A percentile compares a stretch with the other conserved stretches of the same genome.
phyloP scores from a whole-genome alignment of 176 grass and related monocot species.

The Pontederia paniculata region DNA sequence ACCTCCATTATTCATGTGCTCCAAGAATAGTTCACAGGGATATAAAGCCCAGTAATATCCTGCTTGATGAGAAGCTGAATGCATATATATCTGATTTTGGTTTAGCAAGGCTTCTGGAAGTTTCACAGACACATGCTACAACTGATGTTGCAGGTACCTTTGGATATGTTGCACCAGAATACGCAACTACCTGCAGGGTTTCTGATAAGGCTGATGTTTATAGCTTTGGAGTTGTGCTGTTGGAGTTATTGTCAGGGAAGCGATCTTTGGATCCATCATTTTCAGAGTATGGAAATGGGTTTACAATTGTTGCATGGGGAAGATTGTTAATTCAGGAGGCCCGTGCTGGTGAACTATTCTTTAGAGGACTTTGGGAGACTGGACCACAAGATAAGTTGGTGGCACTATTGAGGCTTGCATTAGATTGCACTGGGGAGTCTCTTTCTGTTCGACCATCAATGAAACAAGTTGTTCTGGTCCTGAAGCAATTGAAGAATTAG shows the following conservation, averaged over 20 bases:
- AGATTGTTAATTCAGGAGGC: conserved; percentile 51
- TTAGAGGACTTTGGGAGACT: conserved; percentile 25
- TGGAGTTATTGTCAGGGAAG: conserved; percentile 47
- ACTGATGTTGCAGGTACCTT: conserved; percentile 73
- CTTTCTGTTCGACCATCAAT: conserved; percentile 41
- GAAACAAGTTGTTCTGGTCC: conserved; percentile 39
- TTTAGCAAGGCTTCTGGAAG: conserved; percentile 54
- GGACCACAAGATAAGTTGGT: conserved; percentile 29
- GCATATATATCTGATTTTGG: conserved; percentile 70
- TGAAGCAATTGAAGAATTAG: conserved; percentile 47
- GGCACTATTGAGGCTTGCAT: conserved; percentile 45
- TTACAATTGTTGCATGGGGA: conserved; percentile 51
- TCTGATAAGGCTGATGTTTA: conserved; percentile 67
- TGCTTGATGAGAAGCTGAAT: conserved; percentile 47
- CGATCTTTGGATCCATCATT: conserved; percentile 62
- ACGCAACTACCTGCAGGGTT: conserved; percentile 55
- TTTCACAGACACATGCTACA: conserved; percentile 49
- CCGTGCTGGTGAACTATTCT: conserved; percentile 35
- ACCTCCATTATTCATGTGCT: conserved; percentile 45
- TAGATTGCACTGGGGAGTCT: conserved; percentile 46
- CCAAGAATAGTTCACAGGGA: conserved; percentile 56
- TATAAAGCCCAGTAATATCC: conserved; percentile 63
- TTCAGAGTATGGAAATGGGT: conserved; percentile 46
- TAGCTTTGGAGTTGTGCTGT: conserved; percentile 26
- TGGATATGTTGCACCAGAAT: conserved; percentile 60